These are phyloP conservation scores for Zygosaccharomyces pseudobailii DNA, from an alignment of 1,139 yeast genomes.

Conservation along the genomic window DNA sequence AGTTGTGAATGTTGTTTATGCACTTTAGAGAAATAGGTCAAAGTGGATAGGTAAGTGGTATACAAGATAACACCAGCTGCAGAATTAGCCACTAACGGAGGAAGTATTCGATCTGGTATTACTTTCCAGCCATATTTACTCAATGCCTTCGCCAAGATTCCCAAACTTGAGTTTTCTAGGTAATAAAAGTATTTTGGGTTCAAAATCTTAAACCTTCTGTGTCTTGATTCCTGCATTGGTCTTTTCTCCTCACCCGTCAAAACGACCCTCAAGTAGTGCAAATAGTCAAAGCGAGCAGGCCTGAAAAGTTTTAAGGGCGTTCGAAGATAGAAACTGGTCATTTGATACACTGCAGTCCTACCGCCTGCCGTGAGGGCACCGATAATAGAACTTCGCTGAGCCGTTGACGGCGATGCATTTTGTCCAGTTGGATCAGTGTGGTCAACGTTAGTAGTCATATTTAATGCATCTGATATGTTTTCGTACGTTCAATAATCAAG, in stretches of 20 bases:
- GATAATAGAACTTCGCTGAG: slow-evolving; percentile 31
- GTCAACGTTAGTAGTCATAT: slow-evolving; percentile 5
- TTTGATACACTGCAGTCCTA: slow-evolving; percentile 74
- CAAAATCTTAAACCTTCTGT: slow-evolving; percentile 45
- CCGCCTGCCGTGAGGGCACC: slow-evolving; percentile 77
- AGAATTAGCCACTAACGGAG: slow-evolving; percentile 83
- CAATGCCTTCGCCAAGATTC: slow-evolving; percentile 65
- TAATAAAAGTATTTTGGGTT: slow-evolving; percentile 30
- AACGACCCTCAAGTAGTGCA: slow-evolving; percentile 58
- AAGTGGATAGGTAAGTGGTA: slow-evolving; percentile 64
- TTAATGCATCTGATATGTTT: not conserved
- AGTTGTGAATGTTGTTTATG: slow-evolving; percentile 11
- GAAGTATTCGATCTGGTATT: slow-evolving; percentile 77
- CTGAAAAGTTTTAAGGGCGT: slow-evolving; percentile 83
- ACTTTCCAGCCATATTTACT: slow-evolving; percentile 81
- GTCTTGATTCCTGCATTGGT: slow-evolving; percentile 12
- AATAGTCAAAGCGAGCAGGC: slow-evolving; percentile 84
- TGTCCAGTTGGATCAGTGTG: slow-evolving; percentile 1
- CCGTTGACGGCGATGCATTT: slow-evolving; percentile 2
- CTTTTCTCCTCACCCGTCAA: slow-evolving; percentile 42
- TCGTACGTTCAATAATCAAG: not conserved
- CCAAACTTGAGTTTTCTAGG: slow-evolving; percentile 65
- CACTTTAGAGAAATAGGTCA: slow-evolving; percentile 29
- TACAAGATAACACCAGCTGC: slow-evolving; percentile 82
- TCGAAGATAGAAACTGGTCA: slow-evolving; percentile 71